Base-by-base conservation (phyloP, 1,139 yeast species). In the Yamadazyma jaroonii region DNA sequence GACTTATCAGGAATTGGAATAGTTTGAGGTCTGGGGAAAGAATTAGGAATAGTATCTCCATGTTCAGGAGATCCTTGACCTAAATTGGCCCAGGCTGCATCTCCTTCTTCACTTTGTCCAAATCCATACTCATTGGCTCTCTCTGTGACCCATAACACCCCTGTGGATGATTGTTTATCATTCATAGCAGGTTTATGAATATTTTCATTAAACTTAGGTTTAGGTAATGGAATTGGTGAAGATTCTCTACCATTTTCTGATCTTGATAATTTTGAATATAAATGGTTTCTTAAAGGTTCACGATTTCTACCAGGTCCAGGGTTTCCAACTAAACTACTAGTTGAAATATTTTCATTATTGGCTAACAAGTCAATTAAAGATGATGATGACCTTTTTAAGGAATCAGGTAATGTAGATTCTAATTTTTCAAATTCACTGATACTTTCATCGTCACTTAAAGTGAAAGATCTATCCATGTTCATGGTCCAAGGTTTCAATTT, bases 11-110 rank as follows among this genome's bases (percentile, higher is more conserved):
- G 67, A n/a, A 79, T 65, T 0, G 76, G 74, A 29, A 80, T 62
- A 13, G 67, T 54, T 2, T 65, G 64, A 1, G 86, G 86, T 56
- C 83, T 64, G 36, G 70, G 66, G 55, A 78, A 77, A 17, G 84
- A 78, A 3, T 84, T 84, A 1, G 80, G 79, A 39, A 80, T 62
- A 3, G 73, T 67, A 37, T 77, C 81, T 15, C 84, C 84, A 38
- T 79, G 83, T 52, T 80, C 85, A 2, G 86, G 85, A 39, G 83
- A 82, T 35, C 86, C 86, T 53, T 80, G 86, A 27, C 86, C 86
- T 54, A 80, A 64, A 55, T 80, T 80, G 32, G 82, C 78, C 85
- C 85, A 80, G 24, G 64, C 62, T 36, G 63, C 67, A 42, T 74
- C 79, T 32, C 66, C 66, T 40, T 67, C 67, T 6, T 65, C 63